These are phyloP conservation scores for Phytophthora uliginosa DNA, from an alignment of 352 stramenopile genomes.

Conservation along the genomic window DNA sequence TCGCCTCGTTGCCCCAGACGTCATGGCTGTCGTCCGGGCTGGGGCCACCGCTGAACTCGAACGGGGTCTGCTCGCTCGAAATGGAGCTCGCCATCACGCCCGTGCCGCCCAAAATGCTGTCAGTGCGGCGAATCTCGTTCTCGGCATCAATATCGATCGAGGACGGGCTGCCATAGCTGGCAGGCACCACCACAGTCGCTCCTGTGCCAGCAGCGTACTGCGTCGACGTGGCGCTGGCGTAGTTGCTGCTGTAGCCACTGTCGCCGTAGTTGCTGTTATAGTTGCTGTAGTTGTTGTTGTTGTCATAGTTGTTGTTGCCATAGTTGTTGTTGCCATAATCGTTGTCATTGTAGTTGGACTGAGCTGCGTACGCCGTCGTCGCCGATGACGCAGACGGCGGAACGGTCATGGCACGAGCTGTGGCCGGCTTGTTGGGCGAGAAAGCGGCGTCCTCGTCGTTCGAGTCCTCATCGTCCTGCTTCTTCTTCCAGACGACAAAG, in stretches of 20 bases:
- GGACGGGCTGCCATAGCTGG: slow-evolving; percentile 60
- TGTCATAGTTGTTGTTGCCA: slow-evolving; percentile 28
- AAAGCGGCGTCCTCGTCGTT: slow-evolving; percentile 59
- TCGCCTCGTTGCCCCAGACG: slow-evolving; percentile 54
- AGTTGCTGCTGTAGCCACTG: slow-evolving; percentile 13
- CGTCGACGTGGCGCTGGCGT: slow-evolving; percentile 15
- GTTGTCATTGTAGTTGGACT: slow-evolving; percentile 29
- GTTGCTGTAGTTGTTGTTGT: slow-evolving; percentile 27
- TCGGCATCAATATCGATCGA: slow-evolving; percentile 52
- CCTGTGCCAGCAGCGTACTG: slow-evolving; percentile 35
- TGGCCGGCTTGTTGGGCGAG: slow-evolving; percentile 34
- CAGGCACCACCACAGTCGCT: slow-evolving; percentile 21
- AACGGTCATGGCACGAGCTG: slow-evolving; percentile 22
- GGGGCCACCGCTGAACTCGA: slow-evolving; percentile 45
- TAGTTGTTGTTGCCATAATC: slow-evolving; percentile 24
- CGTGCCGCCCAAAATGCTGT: slow-evolving; percentile 55
- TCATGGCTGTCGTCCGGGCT: slow-evolving; percentile 45
- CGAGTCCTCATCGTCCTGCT: slow-evolving; percentile 70
- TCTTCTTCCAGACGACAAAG: slow-evolving; percentile 73
- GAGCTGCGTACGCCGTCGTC: slow-evolving; percentile 40
- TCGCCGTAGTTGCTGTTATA: slow-evolving; percentile 14
- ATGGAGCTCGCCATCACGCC: slow-evolving; percentile 30
- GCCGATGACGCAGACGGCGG: slow-evolving; percentile 26
- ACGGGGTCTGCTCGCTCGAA: slow-evolving; percentile 33
- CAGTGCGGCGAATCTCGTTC: slow-evolving; percentile 37